Conservation (phyloP, 2,329 filamentous ascomycete species). For the Scytalidium lignicola region DNA sequence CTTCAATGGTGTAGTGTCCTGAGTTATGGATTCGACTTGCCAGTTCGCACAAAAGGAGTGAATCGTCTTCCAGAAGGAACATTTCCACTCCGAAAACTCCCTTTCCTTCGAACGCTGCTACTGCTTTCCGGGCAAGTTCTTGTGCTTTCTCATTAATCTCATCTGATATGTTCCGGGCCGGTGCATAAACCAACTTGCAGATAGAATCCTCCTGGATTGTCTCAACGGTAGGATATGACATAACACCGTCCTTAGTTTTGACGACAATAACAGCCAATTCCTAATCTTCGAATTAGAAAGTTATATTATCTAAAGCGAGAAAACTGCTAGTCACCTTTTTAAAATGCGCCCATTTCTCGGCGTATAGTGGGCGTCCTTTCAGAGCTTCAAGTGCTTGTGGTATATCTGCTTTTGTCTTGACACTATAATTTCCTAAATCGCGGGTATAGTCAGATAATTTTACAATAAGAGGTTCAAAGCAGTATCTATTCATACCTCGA, state of each 20-base stretch:
- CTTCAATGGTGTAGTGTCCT: constrained; percentile 93
- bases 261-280: constrained; percentile 95
- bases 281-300: not conserved
- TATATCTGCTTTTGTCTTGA: constrained; percentile 55
- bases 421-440: constrained; percentile 56
- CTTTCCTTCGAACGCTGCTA: constrained; percentile 76
- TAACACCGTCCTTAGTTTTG: constrained; percentile 66
- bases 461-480: not conserved
- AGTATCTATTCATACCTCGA: constrained; percentile 47
- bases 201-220: constrained; percentile 94
- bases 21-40: constrained; percentile 84
- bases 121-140: constrained; percentile 71
- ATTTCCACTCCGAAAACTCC: constrained; percentile 96
- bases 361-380: constrained; percentile 70
- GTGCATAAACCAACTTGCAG: constrained; percentile 87
- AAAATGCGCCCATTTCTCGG: constrained; percentile 86
- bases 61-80: constrained; percentile 72
- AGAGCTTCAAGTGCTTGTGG: constrained; percentile 65
- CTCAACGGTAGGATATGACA: constrained; percentile 86
- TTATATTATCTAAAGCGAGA: not conserved
- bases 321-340: constrained; percentile 39
- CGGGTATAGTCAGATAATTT: not conserved
- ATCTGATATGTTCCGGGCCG: constrained; percentile 65
- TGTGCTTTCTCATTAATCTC: constrained; percentile 61
- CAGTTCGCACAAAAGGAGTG: constrained; percentile 66